These are phyloP conservation scores for Dryas drummondii DNA, from an alignment of 306 rosid genomes.

Conservation along the genomic window DNA sequence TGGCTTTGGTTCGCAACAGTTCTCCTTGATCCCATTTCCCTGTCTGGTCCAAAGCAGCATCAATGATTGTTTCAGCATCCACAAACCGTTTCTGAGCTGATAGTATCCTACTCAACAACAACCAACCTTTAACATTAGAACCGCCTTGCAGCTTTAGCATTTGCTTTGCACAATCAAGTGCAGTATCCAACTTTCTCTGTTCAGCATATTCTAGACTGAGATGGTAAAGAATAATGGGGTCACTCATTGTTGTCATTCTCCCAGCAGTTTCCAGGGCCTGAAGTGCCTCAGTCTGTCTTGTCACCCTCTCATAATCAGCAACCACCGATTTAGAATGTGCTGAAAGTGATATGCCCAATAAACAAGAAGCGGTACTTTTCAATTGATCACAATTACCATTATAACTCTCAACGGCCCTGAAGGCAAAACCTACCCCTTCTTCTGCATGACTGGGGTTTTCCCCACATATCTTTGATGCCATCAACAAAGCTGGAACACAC, in stretches of 20 bases:
- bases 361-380: constrained; percentile 56
- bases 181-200: constrained; percentile 75
- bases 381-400: constrained; percentile 59
- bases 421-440: constrained; percentile 60
- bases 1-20: constrained; percentile 78
- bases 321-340: constrained; percentile 52
- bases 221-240: constrained; percentile 57
- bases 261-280: constrained; percentile 61
- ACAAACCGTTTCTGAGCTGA: constrained; percentile 71
- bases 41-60: constrained; percentile 84
- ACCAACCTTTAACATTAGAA: constrained; percentile 67
- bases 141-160: constrained; percentile 68
- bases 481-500: constrained; percentile 60
- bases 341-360: constrained; percentile 83
- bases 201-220: constrained; percentile 74
- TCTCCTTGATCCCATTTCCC: constrained; percentile 93
- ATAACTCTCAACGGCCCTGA: constrained; percentile 51
- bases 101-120: constrained; percentile 67
- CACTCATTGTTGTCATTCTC: constrained; percentile 54
- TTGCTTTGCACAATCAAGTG: constrained; percentile 56
- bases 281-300: constrained; percentile 67
- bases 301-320: constrained; percentile 60
- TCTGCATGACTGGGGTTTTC: constrained; percentile 50
- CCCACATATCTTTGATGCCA: constrained; percentile 87
- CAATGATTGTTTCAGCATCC: constrained; percentile 69